Percentiles rank a stretch among this genome's conserved stretches.
Evolutionary conservation across 169 alveolate genomes (phyloP).

Genomic region (Plasmodium malariae): DNA sequence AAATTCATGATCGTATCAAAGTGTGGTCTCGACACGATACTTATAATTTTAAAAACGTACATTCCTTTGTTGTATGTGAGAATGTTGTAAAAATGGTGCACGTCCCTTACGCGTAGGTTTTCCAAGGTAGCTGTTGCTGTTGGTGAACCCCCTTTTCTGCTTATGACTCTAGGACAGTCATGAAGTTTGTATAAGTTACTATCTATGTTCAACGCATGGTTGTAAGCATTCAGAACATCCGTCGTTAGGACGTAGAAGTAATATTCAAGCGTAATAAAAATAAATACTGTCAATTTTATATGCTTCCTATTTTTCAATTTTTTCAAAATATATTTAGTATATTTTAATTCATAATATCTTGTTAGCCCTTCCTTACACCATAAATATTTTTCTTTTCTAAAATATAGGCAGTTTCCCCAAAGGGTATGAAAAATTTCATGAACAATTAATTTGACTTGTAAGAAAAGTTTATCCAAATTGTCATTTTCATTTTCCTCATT

Average conservation of each 20-base stretch:
- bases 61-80: conserved; percentile 67
- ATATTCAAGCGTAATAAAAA: conserved; percentile 23
- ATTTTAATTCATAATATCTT: conserved; percentile 30
- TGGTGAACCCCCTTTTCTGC: not conserved
- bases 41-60: conserved; percentile 36
- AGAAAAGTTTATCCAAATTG: not conserved
- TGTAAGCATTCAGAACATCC: conserved; percentile 39
- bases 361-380: conserved; percentile 61
- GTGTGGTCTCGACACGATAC: conserved; percentile 13
- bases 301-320: not conserved
- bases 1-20: conserved; percentile 28
- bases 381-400: conserved; percentile 35
- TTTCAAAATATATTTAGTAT: not conserved
- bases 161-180: not conserved
- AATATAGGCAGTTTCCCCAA: conserved; percentile 65
- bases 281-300: not conserved
- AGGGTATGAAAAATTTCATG: conserved; percentile 49
- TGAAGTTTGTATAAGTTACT: not conserved
- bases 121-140: not conserved
- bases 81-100: conserved; percentile 50
- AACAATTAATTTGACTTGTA: conserved; percentile 4
- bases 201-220: conserved; percentile 22
- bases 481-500: not conserved
- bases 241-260: conserved; percentile 24
- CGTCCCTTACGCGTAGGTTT: not conserved